These are phyloP conservation scores for Xylariaceae sp. DNA, from an alignment of 2,329 filamentous ascomycete species.

Conservation along the genomic window DNA sequence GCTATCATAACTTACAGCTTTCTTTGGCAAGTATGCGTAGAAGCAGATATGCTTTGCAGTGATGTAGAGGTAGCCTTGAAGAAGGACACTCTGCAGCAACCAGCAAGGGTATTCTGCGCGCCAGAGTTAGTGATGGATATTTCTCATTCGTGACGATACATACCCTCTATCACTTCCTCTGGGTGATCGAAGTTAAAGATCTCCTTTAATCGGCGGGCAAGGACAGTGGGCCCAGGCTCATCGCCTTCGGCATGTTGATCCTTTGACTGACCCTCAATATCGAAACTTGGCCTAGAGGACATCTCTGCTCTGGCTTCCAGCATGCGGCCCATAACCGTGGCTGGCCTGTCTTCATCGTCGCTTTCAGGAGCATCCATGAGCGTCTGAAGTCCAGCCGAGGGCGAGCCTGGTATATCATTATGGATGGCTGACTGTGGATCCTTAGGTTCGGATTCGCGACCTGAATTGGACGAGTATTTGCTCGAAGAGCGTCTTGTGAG, in stretches of 20 bases:
- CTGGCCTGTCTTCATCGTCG: constrained; percentile 48
- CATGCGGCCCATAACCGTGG: constrained; percentile 76
- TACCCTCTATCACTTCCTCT: constrained; percentile 80
- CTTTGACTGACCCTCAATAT: constrained; percentile 47
- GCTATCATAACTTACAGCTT: constrained; percentile 58
- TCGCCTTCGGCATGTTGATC: constrained; percentile 37
- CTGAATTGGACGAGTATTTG: constrained; percentile 29
- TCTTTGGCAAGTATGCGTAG: constrained; percentile 95
- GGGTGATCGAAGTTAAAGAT: constrained; percentile 81
- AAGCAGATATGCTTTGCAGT: constrained; percentile 93
- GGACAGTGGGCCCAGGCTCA: constrained; percentile 48
- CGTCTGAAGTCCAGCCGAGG: constrained; percentile 19
- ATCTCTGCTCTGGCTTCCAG: constrained; percentile 68
- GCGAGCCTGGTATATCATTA: constrained; percentile 13
- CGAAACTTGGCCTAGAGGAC: constrained; percentile 56
- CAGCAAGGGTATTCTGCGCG: constrained; percentile 83
- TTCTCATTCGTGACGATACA: constrained; percentile 10
- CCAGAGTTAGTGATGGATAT: neutral
- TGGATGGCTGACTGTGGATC: constrained; percentile 19
- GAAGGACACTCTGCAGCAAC: constrained; percentile 83
- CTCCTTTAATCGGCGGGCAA: constrained; percentile 72
- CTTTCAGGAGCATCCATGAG: constrained; percentile 28
- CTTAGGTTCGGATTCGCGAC: constrained; percentile 36
- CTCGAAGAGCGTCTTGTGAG: constrained; percentile 40
- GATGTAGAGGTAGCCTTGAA: constrained; percentile 96